Evolutionary conservation across 2,329 filamentous ascomycete species (phyloP).

Genomic region (Penicillium glabrum): DNA sequence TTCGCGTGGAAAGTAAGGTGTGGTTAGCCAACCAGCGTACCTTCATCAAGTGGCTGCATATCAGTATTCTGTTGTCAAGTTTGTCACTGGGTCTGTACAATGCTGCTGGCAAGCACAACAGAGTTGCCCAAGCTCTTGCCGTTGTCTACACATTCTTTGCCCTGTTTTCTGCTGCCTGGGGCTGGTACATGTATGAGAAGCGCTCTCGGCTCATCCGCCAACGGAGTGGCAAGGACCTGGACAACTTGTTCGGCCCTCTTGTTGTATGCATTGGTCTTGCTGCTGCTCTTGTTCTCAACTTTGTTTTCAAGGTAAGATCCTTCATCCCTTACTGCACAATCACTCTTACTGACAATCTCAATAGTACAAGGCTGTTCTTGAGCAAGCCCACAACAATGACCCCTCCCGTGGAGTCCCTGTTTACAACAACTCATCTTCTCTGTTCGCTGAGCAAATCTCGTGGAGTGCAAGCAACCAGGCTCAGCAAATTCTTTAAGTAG

Average conservation of each 20-base stretch:
- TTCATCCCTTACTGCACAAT: not conserved
- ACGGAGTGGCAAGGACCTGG: conserved; percentile 88
- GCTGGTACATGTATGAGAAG: conserved; percentile 76
- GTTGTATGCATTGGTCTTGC: conserved; percentile 79
- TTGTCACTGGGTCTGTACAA: conserved; percentile 85
- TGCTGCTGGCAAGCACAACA: conserved; percentile 72
- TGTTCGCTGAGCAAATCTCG: not conserved
- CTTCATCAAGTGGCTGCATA: conserved; percentile 98
- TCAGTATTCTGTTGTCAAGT: conserved; percentile 80
- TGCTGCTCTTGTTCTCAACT: conserved; percentile 79
- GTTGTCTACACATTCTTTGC: conserved; percentile 80
- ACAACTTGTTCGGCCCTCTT: conserved; percentile 81
- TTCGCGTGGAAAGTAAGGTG: conserved; percentile 95
- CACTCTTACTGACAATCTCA: conserved; percentile 12
- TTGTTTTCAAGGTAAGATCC: conserved; percentile 67
- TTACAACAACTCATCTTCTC: conserved; percentile 11
- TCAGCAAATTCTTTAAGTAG: conserved; percentile 7
- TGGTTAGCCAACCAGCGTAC: conserved; percentile 99
- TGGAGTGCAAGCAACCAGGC: not conserved
- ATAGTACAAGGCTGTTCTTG: conserved; percentile 33
- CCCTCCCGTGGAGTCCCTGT: conserved; percentile 10
- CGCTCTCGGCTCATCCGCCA: conserved; percentile 77
- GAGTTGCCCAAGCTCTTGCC: conserved; percentile 75
- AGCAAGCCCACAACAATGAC: conserved; percentile 18
- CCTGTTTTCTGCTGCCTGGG: conserved; percentile 81